Conservation (phyloP, 192 early-diverging fungal genomes). For the Rhizophagus sp. region DNA sequence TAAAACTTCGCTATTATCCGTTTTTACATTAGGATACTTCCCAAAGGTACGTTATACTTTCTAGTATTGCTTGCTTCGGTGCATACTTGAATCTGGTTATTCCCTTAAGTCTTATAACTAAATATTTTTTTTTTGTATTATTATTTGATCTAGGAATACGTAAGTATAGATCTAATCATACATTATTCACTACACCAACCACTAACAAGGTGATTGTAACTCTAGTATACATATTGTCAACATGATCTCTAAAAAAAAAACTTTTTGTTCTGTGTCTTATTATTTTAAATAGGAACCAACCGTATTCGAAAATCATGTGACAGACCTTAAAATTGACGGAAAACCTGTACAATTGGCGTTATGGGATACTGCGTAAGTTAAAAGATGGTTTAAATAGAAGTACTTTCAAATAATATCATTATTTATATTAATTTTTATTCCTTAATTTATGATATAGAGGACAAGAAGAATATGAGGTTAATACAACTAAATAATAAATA, state of each 20-base stretch:
- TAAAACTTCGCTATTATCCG: conserved; percentile 76
- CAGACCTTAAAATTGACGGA: conserved; percentile 85
- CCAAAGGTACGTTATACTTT: conserved; percentile 63
- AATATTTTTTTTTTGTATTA: neutral
- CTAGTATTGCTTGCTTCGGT: neutral
- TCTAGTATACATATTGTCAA: neutral
- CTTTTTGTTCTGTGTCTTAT: neutral
- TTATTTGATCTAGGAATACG: conserved; percentile 4
- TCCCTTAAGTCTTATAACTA: neutral
- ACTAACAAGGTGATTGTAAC: neutral
- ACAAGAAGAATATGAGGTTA: conserved; percentile 62
- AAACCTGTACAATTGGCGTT: conserved; percentile 85
- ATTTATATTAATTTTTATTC: neutral
- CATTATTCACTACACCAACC: neutral
- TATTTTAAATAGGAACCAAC: conserved; percentile 77
- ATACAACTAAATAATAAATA: neutral
- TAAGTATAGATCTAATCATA: conserved; percentile 6
- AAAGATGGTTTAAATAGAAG: neutral
- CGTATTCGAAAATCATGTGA: conserved; percentile 93
- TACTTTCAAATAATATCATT: neutral
- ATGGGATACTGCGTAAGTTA: conserved; percentile 89
- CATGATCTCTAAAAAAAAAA: neutral
- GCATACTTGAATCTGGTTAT: neutral
- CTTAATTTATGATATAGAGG: conserved; percentile 37
- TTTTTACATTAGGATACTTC: conserved; percentile 76